These are phyloP conservation scores for Pulicaria dysenterica DNA, from an alignment of 129 eudicot genomes.

Conservation along the genomic window DNA sequence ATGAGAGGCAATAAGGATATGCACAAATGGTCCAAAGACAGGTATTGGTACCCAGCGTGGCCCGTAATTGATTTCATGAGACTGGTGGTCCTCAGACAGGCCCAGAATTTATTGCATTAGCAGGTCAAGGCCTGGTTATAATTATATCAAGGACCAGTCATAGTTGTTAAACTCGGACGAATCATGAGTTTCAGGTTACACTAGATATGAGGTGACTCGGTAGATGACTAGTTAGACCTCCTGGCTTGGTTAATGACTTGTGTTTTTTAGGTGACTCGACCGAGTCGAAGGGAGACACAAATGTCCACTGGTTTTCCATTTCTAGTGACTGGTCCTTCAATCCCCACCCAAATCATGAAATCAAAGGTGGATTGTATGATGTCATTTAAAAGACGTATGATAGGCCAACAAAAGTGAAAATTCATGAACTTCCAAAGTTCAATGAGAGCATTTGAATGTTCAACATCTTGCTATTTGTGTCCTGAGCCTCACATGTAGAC, in stretches of 20 bases:
- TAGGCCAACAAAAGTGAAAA: background rate
- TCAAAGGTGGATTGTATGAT: constrained; percentile 35
- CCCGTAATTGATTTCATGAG: background rate
- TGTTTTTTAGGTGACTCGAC: too few relatives aligned
- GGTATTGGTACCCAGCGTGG: background rate
- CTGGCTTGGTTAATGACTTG: too few relatives aligned
- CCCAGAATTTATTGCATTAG: background rate
- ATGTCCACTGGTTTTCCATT: too few relatives aligned
- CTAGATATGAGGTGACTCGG: too few relatives aligned
- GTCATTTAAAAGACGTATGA: constrained; percentile 25
- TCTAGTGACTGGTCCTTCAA: constrained; percentile 23
- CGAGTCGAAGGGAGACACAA: too few relatives aligned
- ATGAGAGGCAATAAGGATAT: background rate
- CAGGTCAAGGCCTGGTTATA: background rate
- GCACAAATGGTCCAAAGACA: background rate
- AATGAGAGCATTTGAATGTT: background rate
- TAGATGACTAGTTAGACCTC: too few relatives aligned
- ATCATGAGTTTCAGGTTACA: background rate
- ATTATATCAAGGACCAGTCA: background rate
- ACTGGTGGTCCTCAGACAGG: background rate
- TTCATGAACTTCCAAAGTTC: background rate
- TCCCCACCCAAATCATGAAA: constrained; percentile 36
- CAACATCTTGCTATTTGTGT: constrained; percentile 26
- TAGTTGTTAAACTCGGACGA: background rate
- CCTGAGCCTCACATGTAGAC: constrained; percentile 28